Percentiles rank a stretch among this genome's conserved stretches.
phyloP scores from a whole-genome alignment of 495 filamentous ascomycete genomes.

The Hypomontagnella submonticulosa region DNA sequence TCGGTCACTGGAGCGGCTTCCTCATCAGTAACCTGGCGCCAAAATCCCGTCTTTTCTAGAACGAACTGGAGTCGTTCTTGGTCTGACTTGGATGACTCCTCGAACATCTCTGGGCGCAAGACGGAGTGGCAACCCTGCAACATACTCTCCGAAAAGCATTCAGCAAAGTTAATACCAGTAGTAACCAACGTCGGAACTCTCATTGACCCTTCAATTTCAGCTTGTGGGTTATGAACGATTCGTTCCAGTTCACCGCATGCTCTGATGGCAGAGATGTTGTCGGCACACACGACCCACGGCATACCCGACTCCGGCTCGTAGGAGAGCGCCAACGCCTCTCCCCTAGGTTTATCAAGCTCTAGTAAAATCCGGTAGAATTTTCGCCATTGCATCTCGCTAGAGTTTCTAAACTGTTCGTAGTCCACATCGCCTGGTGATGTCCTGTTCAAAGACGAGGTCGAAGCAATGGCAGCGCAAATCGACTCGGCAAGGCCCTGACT shows the following conservation, averaged over 20 bases:
- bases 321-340: slow-evolving; percentile 78
- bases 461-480: slow-evolving; percentile 75
- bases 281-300: slow-evolving; percentile 84
- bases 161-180: slow-evolving; percentile 69
- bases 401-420: slow-evolving; percentile 73
- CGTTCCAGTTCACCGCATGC: slow-evolving; percentile 81
- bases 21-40: slow-evolving; percentile 78
- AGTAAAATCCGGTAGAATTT: slow-evolving; percentile 85
- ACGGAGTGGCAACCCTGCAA: slow-evolving; percentile 67
- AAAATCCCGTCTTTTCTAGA: slow-evolving; percentile 76
- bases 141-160: slow-evolving; percentile 70
- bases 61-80: slow-evolving; percentile 75
- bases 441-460: slow-evolving; percentile 69
- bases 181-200: slow-evolving; percentile 62
- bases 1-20: slow-evolving; percentile 66
- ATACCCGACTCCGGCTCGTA: slow-evolving; percentile 76
- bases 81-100: slow-evolving; percentile 71
- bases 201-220: slow-evolving; percentile 47
- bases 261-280: slow-evolving; percentile 79
- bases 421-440: slow-evolving; percentile 73
- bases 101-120: slow-evolving; percentile 74
- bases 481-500: slow-evolving; percentile 69
- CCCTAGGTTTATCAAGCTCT: slow-evolving; percentile 86
- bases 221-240: slow-evolving; percentile 67
- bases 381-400: slow-evolving; percentile 86